Percentiles rank a stretch among this genome's conserved stretches.
These are phyloP conservation scores for Picocystis sp. DNA, from an alignment of 163 green algal genomes.

Conservation along the genomic window DNA sequence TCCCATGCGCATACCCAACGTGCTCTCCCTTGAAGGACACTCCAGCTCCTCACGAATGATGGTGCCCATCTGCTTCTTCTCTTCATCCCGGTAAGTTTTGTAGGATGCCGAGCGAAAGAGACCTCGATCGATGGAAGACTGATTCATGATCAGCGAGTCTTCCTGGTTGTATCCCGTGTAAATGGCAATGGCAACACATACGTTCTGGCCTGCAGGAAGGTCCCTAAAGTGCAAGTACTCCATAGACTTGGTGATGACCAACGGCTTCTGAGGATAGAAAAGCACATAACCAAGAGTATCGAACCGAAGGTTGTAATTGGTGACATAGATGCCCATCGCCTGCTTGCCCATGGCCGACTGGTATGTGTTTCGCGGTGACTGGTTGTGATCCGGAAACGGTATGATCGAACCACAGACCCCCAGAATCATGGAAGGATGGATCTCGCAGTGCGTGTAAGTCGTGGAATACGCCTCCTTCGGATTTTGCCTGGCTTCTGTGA, in stretches of 20 bases:
- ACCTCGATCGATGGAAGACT: conserved; percentile 85
- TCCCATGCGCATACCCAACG: conserved; percentile 52
- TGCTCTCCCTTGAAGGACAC: conserved; percentile 25
- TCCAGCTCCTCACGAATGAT: conserved; percentile 68
- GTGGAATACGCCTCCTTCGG: conserved; percentile 28
- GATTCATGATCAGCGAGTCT: conserved; percentile 97
- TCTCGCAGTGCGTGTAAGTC: conserved; percentile 95
- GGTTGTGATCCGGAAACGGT: conserved; percentile 98
- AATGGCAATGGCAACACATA: conserved; percentile 86
- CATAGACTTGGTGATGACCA: conserved; percentile 89
- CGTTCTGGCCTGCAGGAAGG: conserved; percentile 75
- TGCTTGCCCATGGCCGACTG: conserved; percentile 97
- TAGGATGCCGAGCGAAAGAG: conserved; percentile 95
- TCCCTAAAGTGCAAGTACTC: conserved; percentile 92
- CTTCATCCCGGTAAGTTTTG: conserved; percentile 78
- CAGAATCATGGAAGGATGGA: conserved; percentile 96
- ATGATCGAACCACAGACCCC: conserved; percentile 95
- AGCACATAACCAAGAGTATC: conserved; percentile 86
- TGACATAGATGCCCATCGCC: conserved; percentile 96
- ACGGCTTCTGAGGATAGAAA: conserved; percentile 97
- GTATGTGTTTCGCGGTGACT: conserved; percentile 78
- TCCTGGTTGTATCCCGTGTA: conserved; percentile 99
- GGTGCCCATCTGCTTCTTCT: conserved; percentile 68
- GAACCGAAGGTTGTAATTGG: conserved; percentile 94
- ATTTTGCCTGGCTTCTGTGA: conserved; percentile 29